Base-by-base conservation (phyloP, 1,139 yeast genomes). In the Pichia sp. region DNA sequence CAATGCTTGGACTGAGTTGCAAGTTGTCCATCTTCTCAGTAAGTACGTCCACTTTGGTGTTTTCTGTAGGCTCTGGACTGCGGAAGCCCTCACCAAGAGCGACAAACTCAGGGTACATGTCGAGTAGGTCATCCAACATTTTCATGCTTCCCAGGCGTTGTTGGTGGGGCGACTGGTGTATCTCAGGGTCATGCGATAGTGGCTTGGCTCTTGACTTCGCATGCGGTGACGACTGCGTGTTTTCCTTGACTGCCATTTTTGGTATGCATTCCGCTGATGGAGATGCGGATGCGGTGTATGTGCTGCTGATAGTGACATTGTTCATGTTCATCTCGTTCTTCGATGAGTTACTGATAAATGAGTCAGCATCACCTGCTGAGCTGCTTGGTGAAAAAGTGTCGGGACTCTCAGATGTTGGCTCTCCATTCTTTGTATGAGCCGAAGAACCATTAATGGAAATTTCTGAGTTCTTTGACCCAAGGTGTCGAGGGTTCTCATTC, bases 41-140 rank as follows among this genome's bases (percentile, higher is more conserved):
- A n/a, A n/a, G n/a, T n/a, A n/a, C n/a, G n/a, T n/a, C n/a, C n/a
- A 29, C 34, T 5, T 13, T 19, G 16, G 16, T 29, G 6, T 27
- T 27, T 12, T 23, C 27, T n/a, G n/a, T n/a, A n/a, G n/a, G n/a
- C n/a, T n/a, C 10, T 9, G 22, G 22, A 21, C 10, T 21, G 8
- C 22, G n/a, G 12, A 25, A 25, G 6, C 27, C 27, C 16, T 25
- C 27, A 14, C 16, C 27, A 9, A 25, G 11, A 3, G 27, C 18
- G n/a, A 27, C 37, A 20, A 46, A 44, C 22, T 46, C 51, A 5
- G 46, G 46, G 30, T 42, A 49, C 22, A 35, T 39, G n/a, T 44
- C 46, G 4, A 47, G 18, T 12, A 50, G 28, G 24, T 46, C 47
- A 17, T 50, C 54, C 11, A 50, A 33, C 47, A 50, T 39, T 19